Percentiles rank a stretch among this genome's conserved stretches.
Conservation (phyloP, 2,329 filamentous ascomycete species). For the Laburnicola sp. region DNA sequence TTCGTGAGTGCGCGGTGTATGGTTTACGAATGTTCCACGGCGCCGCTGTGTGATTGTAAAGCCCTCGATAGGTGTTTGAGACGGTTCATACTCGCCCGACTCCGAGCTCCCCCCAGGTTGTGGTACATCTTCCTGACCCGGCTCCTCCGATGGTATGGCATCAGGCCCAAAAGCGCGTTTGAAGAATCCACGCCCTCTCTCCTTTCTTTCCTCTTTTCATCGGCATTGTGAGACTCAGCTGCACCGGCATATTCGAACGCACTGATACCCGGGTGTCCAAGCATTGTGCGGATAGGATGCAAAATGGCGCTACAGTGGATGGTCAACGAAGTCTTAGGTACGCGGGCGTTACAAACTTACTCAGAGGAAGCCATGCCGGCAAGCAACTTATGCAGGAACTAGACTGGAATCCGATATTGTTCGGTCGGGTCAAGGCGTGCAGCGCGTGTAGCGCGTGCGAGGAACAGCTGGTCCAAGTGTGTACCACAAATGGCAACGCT, state of each 20-base stretch:
- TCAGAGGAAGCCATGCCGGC: not conserved
- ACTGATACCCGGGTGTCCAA: slow-evolving; percentile 40
- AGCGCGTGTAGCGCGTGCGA: slow-evolving; percentile 8
- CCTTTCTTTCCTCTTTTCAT: slow-evolving; percentile 22
- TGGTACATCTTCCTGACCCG: not conserved
- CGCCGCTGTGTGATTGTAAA: slow-evolving; percentile 27
- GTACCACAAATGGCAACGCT: slow-evolving; percentile 5
- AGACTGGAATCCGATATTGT: slow-evolving; percentile 1
- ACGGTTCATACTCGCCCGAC: slow-evolving; percentile 14
- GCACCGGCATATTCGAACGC: slow-evolving; percentile 38
- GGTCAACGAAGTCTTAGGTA: not conserved
- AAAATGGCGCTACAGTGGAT: not conserved
- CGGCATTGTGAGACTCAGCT: not conserved
- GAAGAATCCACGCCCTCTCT: slow-evolving; percentile 6
- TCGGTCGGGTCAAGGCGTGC: slow-evolving; percentile 3
- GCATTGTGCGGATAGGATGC: slow-evolving; percentile 20
- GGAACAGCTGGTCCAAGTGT: slow-evolving; percentile 2
- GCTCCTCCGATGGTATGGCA: not conserved
- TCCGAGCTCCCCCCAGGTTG: slow-evolving; percentile 13
- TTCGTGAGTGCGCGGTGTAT: slow-evolving; percentile 38
- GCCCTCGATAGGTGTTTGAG: slow-evolving; percentile 8
- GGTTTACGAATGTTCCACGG: slow-evolving; percentile 39
- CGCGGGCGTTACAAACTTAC: not conserved
- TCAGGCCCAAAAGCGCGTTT: not conserved
- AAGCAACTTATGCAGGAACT: slow-evolving; percentile 4